Conservation (phyloP, 192 early-diverging fungal species). For the Ambispora gerdemannii region DNA sequence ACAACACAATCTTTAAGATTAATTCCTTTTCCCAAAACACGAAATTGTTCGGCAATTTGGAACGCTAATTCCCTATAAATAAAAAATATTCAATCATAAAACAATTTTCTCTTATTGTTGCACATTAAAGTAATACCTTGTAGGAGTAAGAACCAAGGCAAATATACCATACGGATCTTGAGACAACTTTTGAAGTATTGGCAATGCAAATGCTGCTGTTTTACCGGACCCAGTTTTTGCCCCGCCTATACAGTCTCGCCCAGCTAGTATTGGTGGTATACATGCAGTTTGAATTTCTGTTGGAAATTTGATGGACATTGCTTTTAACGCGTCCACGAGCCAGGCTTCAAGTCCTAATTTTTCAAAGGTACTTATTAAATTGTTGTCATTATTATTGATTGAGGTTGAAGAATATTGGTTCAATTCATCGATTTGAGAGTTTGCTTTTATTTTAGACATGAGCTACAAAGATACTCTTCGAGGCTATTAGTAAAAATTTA, state of each 20-base stretch:
- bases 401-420: too few relatives aligned
- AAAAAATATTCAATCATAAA: conserved; percentile 8
- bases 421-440: too few relatives aligned
- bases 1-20: conserved; percentile 80
- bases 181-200: conserved; percentile 90
- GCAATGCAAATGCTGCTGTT: conserved; percentile 96
- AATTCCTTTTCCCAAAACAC: conserved; percentile 84
- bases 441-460: too few relatives aligned
- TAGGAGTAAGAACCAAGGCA: conserved; percentile 94
- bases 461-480: too few relatives aligned
- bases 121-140: conserved; percentile 51
- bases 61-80: conserved; percentile 84
- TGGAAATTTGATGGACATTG: conserved; percentile 80
- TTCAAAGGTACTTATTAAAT: conserved; percentile 48
- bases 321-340: conserved; percentile 72
- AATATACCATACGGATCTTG: conserved; percentile 97
- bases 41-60: conserved; percentile 98
- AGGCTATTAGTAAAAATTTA: too few relatives aligned
- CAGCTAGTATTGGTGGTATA: conserved; percentile 72
- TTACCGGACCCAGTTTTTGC: conserved; percentile 98
- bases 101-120: not conserved
- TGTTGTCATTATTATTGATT: too few relatives aligned
- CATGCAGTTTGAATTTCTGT: conserved; percentile 93
- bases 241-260: conserved; percentile 84
- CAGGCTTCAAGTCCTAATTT: conserved; percentile 78